These are phyloP conservation scores for Saccharomycopsis guyanensis DNA, from an alignment of 805 yeast species.

Conservation along the genomic window DNA sequence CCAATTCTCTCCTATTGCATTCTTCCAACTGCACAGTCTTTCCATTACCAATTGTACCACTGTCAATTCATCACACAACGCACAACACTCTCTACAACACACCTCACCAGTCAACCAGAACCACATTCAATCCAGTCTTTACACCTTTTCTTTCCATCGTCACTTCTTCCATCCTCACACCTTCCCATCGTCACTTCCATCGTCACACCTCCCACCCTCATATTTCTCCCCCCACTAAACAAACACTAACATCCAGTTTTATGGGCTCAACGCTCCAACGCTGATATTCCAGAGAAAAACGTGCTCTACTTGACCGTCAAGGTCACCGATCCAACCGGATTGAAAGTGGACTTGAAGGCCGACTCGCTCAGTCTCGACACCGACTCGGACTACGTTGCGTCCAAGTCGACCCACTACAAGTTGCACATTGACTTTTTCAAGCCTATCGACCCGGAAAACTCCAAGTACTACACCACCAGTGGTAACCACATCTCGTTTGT, in stretches of 20 bases:
- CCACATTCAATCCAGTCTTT: too few species aligned
- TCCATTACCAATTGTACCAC: too few species aligned
- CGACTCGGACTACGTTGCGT: conserved; percentile 36
- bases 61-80: too few species aligned
- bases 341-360: conserved; percentile 54
- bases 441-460: conserved; percentile 60
- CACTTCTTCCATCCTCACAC: too few species aligned
- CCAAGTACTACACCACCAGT: conserved; percentile 53
- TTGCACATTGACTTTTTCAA: conserved; percentile 69
- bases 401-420: conserved; percentile 40
- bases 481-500: conserved; percentile 49
- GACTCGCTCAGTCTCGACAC: conserved; percentile 47
- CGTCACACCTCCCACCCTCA: too few species aligned
- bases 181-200: too few species aligned
- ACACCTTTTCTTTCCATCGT: conserved; percentile 31
- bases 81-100: too few species aligned
- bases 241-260: conserved; percentile 38
- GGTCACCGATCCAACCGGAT: conserved; percentile 59
- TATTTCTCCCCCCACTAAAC: too few species aligned
- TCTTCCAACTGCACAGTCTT: too few species aligned
- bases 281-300: conserved; percentile 65
- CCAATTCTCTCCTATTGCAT: too few species aligned
- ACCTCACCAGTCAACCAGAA: too few species aligned
- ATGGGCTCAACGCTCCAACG: conserved; percentile 96
- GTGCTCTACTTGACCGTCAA: conserved; percentile 65